Evolutionary conservation across 805 yeast species (phyloP).

Genomic region (Candida railenensis): DNA sequence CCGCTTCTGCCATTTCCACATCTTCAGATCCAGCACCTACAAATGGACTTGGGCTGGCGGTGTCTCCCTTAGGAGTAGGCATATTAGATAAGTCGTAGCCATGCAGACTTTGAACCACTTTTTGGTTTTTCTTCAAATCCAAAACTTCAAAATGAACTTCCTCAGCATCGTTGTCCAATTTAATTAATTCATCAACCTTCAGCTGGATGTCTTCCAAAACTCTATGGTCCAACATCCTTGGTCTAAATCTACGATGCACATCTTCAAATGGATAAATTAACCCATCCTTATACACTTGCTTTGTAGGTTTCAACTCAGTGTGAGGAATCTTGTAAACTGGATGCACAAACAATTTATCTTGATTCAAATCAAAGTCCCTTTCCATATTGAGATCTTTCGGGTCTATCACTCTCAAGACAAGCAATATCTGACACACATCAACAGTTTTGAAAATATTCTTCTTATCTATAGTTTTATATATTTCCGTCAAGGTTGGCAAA

Average conservation of each 20-base stretch:
- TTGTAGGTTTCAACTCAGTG: slow-evolving; percentile 43
- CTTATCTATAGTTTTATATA: slow-evolving; percentile 83
- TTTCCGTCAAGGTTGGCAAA: slow-evolving; percentile 83
- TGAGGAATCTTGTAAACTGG: slow-evolving; percentile 37
- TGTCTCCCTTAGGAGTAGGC: slow-evolving; percentile 24
- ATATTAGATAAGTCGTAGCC: slow-evolving; percentile 12
- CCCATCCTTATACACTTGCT: slow-evolving; percentile 68
- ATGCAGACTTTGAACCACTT: slow-evolving; percentile 22
- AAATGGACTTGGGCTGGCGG: slow-evolving; percentile 3
- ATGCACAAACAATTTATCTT: slow-evolving; percentile 30
- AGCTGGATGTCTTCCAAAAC: slow-evolving; percentile 77
- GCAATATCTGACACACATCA: slow-evolving; percentile 81
- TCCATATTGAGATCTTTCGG: slow-evolving; percentile 42
- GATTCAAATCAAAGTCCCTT: slow-evolving; percentile 45
- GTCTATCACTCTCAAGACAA: slow-evolving; percentile 59
- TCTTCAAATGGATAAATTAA: slow-evolving; percentile 77
- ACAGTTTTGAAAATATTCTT: slow-evolving; percentile 85
- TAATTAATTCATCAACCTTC: slow-evolving; percentile 72
- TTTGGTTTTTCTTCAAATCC: slow-evolving; percentile 41
- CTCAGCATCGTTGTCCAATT: slow-evolving; percentile 80
- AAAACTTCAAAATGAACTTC: slow-evolving; percentile 74
- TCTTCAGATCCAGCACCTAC: slow-evolving; percentile 11
- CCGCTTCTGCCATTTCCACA: slow-evolving; percentile 4
- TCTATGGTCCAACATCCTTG: slow-evolving; percentile 65
- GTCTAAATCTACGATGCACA: slow-evolving; percentile 66